Base-by-base conservation (phyloP, 2,329 filamentous ascomycete species). In the Fusarium secorum region DNA sequence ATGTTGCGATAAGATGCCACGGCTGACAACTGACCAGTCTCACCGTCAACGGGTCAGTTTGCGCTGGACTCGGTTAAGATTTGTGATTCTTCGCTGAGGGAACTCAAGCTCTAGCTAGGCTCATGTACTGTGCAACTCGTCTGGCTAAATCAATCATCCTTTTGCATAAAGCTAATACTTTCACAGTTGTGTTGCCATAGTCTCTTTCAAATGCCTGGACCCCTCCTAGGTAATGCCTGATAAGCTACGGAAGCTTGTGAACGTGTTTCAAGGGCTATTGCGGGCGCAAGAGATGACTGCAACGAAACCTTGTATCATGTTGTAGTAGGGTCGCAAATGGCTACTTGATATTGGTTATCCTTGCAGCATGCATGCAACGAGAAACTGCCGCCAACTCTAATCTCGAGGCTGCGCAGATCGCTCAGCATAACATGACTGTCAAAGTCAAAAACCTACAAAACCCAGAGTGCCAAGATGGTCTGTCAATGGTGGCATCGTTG, bases 331-430 rank as follows among this genome's bases (percentile, higher is more conserved):
- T 45, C 39, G 18, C 24, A 48, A 32, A 33, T 33, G 22, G 41
- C n/a, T 11, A 46, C 44, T 46, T n/a, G 22, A 46, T 24, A 15
- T 26, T 55, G 35, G 30, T 35, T 56, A 20, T 24, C 22, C 30
- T 55, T 46, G 38, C 17, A 20, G 48, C 20, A 32, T n/a, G 33
- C 33, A 49, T 30, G 20, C 33, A 36, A 49, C 48, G 28, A 26
- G 28, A 67, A 20, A 26, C 57, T 56, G 38, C 56, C 36, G 51
- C 48, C 26, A 44, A 55, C 44, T 44, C 15, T 44, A 62, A 62
- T 42, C 9, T 24, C n/a, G 26, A 33, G 11, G 18, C 33, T 26
- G n/a, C 39, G 35, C 46, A 35, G 33, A 42, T 66, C 30, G 46
- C 18, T 22, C 11, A 22, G 18, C 10, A 35, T 17, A 26, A 15